Evolutionary conservation across 1,139 yeast genomes (phyloP).

Genomic region (Debaryomycetaceae sp.): DNA sequence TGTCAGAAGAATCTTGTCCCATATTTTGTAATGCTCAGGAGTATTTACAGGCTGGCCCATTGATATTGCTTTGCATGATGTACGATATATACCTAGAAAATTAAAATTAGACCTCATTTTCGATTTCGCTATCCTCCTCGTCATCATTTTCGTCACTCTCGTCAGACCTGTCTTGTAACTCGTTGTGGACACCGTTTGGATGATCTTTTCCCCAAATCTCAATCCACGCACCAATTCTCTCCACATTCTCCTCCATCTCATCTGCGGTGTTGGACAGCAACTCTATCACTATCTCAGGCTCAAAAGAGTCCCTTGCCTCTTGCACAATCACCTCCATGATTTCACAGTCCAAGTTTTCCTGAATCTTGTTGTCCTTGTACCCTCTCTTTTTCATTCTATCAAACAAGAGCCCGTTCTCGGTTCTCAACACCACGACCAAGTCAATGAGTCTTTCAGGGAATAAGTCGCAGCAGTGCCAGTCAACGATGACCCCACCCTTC

Average conservation of each 20-base stretch:
- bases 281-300: slow-evolving; percentile 76
- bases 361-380: slow-evolving; percentile 75
- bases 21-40: slow-evolving; percentile 8
- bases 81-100: slow-evolving; percentile 1
- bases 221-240: slow-evolving; percentile 71
- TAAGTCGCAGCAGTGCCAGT: slow-evolving; percentile 97
- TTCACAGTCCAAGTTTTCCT: slow-evolving; percentile 93
- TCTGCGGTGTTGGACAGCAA: slow-evolving; percentile 68
- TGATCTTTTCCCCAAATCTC: slow-evolving; percentile 62
- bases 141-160: slow-evolving; percentile 11
- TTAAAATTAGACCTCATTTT: slow-evolving; percentile 7
- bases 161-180: slow-evolving; percentile 8
- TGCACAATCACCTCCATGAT: slow-evolving; percentile 89
- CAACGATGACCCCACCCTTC: slow-evolving; percentile 82
- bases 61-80: background rate
- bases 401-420: slow-evolving; percentile 67
- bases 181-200: slow-evolving; percentile 39
- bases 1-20: slow-evolving; percentile 21
- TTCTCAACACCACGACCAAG: slow-evolving; percentile 81
- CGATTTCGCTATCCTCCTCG: slow-evolving; percentile 1
- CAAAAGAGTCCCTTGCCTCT: slow-evolving; percentile 84
- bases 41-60: background rate
- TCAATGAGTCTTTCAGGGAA: slow-evolving; percentile 93
- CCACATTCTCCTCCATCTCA: slow-evolving; percentile 76
- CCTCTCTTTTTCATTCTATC: slow-evolving; percentile 74